A percentile compares a stretch with the other conserved stretches of the same genome.
phyloP scores from a whole-genome alignment of 2,329 filamentous ascomycete genomes.

The Coccinonectria pachysandricola region DNA sequence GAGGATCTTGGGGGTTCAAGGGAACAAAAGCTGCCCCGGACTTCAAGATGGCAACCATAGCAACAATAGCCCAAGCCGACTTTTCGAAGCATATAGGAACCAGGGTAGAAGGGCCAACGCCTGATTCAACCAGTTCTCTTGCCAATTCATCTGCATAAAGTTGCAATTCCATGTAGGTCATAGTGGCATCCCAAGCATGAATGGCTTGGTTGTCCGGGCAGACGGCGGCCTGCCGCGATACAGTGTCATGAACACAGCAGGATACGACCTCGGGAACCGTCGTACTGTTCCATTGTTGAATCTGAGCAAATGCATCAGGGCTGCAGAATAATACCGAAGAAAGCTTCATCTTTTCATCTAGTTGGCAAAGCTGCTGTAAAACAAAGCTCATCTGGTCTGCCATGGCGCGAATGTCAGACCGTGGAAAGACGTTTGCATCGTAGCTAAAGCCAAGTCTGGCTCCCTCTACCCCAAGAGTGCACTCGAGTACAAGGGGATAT shows the following conservation, averaged over 20 bases:
- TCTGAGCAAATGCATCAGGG: no score
- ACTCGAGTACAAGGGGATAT: slow-evolving; percentile 16
- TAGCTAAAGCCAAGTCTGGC: no score
- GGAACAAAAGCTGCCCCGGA: slow-evolving; percentile 16
- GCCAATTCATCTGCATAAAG: slow-evolving; percentile 4
- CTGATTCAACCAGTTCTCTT: neutral
- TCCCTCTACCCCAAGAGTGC: slow-evolving; percentile 5
- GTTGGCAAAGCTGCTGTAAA: no score
- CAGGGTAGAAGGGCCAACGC: slow-evolving; percentile 2
- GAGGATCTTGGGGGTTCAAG: slow-evolving; percentile 12
- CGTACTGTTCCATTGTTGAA: no score
- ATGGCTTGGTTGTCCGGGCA: slow-evolving; percentile 1
- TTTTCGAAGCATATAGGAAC: slow-evolving; percentile 16
- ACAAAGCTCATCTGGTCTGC: no score
- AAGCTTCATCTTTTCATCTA: no score
- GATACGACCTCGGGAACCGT: slow-evolving; percentile 1
- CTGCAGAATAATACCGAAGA: no score
- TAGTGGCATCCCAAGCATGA: slow-evolving; percentile 12
- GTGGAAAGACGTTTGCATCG: slow-evolving; percentile 4
- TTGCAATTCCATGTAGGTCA: slow-evolving; percentile 6
- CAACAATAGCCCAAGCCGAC: slow-evolving; percentile 12
- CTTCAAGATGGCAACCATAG: slow-evolving; percentile 16
- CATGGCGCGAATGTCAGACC: slow-evolving; percentile 6
- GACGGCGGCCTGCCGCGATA: slow-evolving; percentile 3
- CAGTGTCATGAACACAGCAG: slow-evolving; percentile 1